These are phyloP conservation scores for Drosera capensis DNA, from an alignment of 148 eudicot species.

Conservation along the genomic window DNA sequence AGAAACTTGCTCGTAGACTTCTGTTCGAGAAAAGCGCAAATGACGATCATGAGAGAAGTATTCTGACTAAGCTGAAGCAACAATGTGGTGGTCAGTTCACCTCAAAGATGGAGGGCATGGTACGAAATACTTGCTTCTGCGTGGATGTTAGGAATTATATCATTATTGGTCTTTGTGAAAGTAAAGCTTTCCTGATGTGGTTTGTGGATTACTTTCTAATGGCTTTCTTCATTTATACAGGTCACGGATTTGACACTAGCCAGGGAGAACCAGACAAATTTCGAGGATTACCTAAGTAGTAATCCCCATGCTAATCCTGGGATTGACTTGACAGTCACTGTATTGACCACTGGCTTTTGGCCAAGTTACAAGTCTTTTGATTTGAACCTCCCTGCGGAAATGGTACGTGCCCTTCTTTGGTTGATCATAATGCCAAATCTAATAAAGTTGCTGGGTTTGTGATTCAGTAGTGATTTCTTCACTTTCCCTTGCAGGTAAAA, in stretches of 20 bases:
- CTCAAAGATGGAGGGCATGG: slow-evolving; percentile 93
- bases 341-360: slow-evolving; percentile 82
- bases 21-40: slow-evolving; percentile 82
- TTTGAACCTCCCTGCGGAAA: slow-evolving; percentile 73
- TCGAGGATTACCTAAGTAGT: slow-evolving; percentile 55
- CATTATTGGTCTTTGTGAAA: not conserved
- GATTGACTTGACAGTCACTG: slow-evolving; percentile 76
- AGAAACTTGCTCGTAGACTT: slow-evolving; percentile 75
- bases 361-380: slow-evolving; percentile 85
- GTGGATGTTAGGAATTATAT: no score
- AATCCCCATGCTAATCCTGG: slow-evolving; percentile 49
- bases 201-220: not conserved
- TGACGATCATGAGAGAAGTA: slow-evolving; percentile 86
- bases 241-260: slow-evolving; percentile 79
- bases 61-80: slow-evolving; percentile 71
- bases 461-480: not conserved
- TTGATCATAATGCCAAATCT: no score
- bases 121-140: no score
- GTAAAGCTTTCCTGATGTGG: not conserved
- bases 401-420: slow-evolving; percentile 26
- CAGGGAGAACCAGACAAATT: slow-evolving; percentile 58
- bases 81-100: slow-evolving; percentile 88
- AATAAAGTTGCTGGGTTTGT: no score
- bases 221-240: slow-evolving; percentile 15
- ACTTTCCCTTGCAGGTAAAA: slow-evolving; percentile 29